Evolutionary conservation across 2,329 filamentous ascomycete genomes (phyloP).

Genomic region (Aspergillus eucalypticola): DNA sequence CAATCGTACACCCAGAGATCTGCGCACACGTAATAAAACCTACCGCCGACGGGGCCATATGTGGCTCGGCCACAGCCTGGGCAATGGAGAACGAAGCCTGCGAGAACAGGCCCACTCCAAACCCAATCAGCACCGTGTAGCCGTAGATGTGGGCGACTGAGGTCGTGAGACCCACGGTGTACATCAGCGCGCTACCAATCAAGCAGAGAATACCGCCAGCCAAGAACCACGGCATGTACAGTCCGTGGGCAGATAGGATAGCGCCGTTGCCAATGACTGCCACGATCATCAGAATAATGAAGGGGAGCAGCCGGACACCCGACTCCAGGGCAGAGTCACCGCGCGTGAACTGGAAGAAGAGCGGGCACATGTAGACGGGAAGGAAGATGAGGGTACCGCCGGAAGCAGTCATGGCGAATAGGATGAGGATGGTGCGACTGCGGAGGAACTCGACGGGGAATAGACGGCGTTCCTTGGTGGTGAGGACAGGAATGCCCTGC

Average conservation of each 20-base stretch:
- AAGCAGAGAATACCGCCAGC: conserved; percentile 23
- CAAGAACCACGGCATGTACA: conserved; percentile 27
- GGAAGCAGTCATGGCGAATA: conserved; percentile 1
- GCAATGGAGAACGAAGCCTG: conserved; percentile 24
- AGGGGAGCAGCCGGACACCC: conserved; percentile 35
- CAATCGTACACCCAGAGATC: neutral
- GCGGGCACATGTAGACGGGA: conserved; percentile 32
- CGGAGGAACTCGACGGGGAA: conserved; percentile 51
- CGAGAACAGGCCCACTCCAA: conserved; percentile 22
- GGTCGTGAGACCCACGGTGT: conserved; percentile 21
- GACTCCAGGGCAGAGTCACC: conserved; percentile 37
- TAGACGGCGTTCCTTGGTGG: conserved; percentile 45
- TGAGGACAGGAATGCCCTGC: conserved; percentile 48
- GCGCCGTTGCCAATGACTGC: conserved; percentile 24
- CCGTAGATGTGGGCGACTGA: conserved; percentile 26
- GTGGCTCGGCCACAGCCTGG: conserved; percentile 7
- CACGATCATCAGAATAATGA: conserved; percentile 21
- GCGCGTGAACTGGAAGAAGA: conserved; percentile 55
- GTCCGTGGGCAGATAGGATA: conserved; percentile 17
- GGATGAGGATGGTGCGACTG: neutral
- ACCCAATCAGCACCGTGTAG: conserved; percentile 25
- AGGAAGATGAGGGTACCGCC: neutral
- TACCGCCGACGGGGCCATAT: neutral
- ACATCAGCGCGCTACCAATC: conserved; percentile 24
- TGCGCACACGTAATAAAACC: conserved; percentile 9